These are phyloP conservation scores for Nakaseomyces kungkrabaensis DNA, from an alignment of 1,139 yeast species.

Conservation along the genomic window DNA sequence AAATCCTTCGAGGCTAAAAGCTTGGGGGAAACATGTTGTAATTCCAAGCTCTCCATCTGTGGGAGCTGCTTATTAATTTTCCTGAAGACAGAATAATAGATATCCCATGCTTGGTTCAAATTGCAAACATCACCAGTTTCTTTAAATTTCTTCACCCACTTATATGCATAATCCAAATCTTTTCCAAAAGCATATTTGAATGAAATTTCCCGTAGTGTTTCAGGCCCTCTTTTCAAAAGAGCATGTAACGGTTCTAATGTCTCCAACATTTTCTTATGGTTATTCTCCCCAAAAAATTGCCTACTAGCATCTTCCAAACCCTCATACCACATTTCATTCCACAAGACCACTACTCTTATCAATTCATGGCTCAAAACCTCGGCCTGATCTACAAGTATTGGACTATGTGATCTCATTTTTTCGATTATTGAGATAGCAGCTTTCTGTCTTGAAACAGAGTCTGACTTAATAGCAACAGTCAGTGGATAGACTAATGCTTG, in stretches of 20 bases:
- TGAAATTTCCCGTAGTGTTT: constrained; percentile 85
- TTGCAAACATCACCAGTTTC: constrained; percentile 80
- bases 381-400: constrained; percentile 80
- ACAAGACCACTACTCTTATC: constrained; percentile 86
- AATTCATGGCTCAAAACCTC: constrained; percentile 89
- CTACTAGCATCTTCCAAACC: constrained; percentile 95
- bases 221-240: constrained; percentile 78
- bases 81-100: constrained; percentile 86
- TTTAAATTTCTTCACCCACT: constrained; percentile 82
- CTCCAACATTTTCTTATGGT: constrained; percentile 88
- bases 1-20: constrained; percentile 68
- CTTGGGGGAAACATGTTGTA: constrained; percentile 90
- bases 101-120: constrained; percentile 95
- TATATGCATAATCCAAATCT: constrained; percentile 85
- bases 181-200: constrained; percentile 91
- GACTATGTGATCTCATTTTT: constrained; percentile 82
- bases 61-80: constrained; percentile 84
- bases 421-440: constrained; percentile 91
- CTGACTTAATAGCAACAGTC: constrained; percentile 93
- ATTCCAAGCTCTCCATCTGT: constrained; percentile 73
- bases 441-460: constrained; percentile 75
- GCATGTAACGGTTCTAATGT: constrained; percentile 84
- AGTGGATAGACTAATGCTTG: constrained; percentile 93
- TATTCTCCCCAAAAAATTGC: constrained; percentile 86
- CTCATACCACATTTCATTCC: constrained; percentile 99